Evolutionary conservation across 176 grass and related monocot genomes (phyloP).

Genomic region (Carex scoparia): DNA sequence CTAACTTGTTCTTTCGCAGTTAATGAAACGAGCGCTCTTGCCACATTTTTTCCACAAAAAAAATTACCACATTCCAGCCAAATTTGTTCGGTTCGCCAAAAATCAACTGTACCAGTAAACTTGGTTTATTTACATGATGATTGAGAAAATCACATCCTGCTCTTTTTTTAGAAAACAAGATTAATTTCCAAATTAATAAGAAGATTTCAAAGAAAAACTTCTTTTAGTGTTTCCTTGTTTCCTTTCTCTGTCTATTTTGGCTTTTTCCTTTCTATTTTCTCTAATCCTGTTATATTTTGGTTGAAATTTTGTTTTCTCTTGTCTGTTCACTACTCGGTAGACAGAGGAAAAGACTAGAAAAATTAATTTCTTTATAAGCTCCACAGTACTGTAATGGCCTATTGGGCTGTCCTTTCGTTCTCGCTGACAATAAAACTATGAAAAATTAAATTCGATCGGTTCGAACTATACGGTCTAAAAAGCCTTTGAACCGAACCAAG

Average conservation of each 20-base stretch:
- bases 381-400: no score
- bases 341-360: neutral
- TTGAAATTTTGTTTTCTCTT: neutral
- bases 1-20: no score
- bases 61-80: no score
- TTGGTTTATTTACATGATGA: neutral
- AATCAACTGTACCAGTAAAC: neutral
- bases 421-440: no score
- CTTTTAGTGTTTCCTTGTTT: neutral
- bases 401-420: no score
- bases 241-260: neutral
- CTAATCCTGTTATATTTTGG: neutral
- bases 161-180: neutral
- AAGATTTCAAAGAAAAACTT: neutral
- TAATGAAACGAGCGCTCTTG: no score
- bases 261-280: neutral
- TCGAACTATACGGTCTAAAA: no score
- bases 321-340: neutral
- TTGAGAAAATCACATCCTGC: neutral
- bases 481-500: no score
- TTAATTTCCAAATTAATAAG: neutral
- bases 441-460: no score
- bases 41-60: no score
- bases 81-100: neutral
- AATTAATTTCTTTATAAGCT: no score